Evolutionary conservation across 2,329 filamentous ascomycete genomes (phyloP), one percentile per base, ranked within the genome.

Genomic region (Calcarisporium arbuscula): DNA sequence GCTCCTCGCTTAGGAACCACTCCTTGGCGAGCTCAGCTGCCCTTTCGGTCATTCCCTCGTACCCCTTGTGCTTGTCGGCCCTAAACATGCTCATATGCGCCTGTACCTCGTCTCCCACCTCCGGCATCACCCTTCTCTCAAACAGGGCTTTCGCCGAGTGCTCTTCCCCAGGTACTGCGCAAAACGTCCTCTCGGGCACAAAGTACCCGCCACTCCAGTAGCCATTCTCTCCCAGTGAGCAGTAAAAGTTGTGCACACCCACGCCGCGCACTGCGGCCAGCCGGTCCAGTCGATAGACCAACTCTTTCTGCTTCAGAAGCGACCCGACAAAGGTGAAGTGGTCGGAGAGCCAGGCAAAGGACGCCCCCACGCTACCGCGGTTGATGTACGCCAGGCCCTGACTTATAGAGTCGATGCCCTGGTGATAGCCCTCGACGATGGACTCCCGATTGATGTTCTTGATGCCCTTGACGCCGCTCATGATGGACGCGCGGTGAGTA

Each of bases 251-350:
- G 14, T 75, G 72, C 45, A 87, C 78, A 0, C 82, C 81, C 2
- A 94, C 66, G 0, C 74, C 75, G 28, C 74, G 70, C 2, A 82
- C 66, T 2, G 67, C 57, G 0, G 73, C 72, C 32, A 89, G 64
- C 35, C 74, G 67, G 39, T 76, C 72, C 4, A 94, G 64, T 12
- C 88, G 72, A 28, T 73, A 70, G 36, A 72, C 75, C 41, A 94
- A 62, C 48, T 92, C 84, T 21, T 81, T 77, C 12, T 78, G 77
- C 34, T 83, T 80, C 45, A 87, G 72, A 3, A 95, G 68, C 29
- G 84, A 81, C 0, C 86, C 85, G 2, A 94, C 82, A 49, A 94
- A 95, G 22, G 86, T 85, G 33, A 94, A 75, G 56, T 95, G 88
- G 12, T 82, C 84, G 0, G 81, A 79, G 5, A 89, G 76, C 80